Conservation (phyloP, 108 stramenopile species). For the Skeletonema tropicum region DNA sequence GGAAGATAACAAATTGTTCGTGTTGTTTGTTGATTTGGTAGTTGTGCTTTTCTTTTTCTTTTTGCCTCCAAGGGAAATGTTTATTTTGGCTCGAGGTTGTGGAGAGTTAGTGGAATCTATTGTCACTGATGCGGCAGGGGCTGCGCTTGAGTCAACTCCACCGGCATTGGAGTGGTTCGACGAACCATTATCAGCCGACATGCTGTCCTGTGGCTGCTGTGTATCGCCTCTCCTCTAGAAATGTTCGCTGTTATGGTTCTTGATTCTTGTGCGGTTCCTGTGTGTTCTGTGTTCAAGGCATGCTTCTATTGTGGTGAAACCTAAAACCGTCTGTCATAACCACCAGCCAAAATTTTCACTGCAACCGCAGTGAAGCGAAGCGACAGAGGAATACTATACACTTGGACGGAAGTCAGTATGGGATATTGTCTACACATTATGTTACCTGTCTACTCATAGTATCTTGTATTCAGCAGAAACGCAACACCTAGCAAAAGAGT, state of each 20-base stretch:
- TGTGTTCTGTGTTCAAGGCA: too few species aligned
- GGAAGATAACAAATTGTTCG: not conserved
- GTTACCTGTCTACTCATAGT: not conserved
- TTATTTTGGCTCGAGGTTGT: constrained; percentile 24
- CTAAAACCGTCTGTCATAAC: too few species aligned
- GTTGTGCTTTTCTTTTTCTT: constrained; percentile 19
- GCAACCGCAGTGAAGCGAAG: too few species aligned
- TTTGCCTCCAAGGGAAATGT: constrained; percentile 24
- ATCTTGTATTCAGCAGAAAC: not conserved
- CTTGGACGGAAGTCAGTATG: too few species aligned
- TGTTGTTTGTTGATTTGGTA: not conserved
- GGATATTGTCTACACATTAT: too few species aligned
- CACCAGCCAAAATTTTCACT: too few species aligned
- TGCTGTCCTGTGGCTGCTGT: too few species aligned
- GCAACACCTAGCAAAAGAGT: not conserved
- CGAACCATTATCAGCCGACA: not conserved
- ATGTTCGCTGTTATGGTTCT: too few species aligned
- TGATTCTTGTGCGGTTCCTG: too few species aligned
- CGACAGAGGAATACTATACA: too few species aligned
- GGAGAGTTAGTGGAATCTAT: not conserved
- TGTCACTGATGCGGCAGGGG: not conserved
- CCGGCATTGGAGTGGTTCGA: not conserved
- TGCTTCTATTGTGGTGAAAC: too few species aligned
- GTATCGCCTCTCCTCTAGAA: too few species aligned
- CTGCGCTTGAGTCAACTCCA: not conserved